phyloP scores from a whole-genome alignment of 2,329 filamentous ascomycete genomes.

The Microdochium bolleyi region DNA sequence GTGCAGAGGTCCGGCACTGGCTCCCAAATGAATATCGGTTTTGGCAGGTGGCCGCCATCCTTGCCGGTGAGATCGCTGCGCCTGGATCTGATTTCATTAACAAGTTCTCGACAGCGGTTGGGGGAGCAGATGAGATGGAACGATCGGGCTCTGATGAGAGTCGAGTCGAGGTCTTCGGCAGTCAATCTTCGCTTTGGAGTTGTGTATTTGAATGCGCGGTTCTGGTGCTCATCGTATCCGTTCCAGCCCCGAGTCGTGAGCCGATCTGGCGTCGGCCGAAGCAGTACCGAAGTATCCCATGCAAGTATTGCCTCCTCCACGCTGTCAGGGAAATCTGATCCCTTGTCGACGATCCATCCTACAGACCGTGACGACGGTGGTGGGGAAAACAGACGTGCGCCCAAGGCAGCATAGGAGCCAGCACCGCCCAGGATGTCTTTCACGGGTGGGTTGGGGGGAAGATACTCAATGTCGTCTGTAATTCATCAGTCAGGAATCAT shows the following conservation, averaged over 20 bases:
- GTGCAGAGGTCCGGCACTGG: conserved; percentile 85
- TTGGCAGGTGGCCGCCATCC: conserved; percentile 21
- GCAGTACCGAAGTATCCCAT: conserved; percentile 69
- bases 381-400: conserved; percentile 81
- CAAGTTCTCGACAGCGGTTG: conserved; percentile 65
- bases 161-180: conserved; percentile 57
- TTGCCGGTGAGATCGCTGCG: conserved; percentile 30
- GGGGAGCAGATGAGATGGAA: conserved; percentile 88
- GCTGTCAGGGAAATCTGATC: conserved; percentile 72
- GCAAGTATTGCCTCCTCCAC: conserved; percentile 56
- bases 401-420: conserved; percentile 78
- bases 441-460: conserved; percentile 59
- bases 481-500: not conserved
- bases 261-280: conserved; percentile 57
- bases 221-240: conserved; percentile 67
- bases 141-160: conserved; percentile 62
- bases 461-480: conserved; percentile 84
- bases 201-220: conserved; percentile 74
- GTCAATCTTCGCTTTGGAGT: conserved; percentile 81
- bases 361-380: conserved; percentile 56
- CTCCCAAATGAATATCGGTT: conserved; percentile 85
- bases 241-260: conserved; percentile 91
- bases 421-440: conserved; percentile 80
- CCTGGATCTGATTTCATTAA: conserved; percentile 59
- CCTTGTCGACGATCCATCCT: conserved; percentile 87